Conservation (phyloP, 1,139 yeast genomes). For the Taphrina communis region DNA sequence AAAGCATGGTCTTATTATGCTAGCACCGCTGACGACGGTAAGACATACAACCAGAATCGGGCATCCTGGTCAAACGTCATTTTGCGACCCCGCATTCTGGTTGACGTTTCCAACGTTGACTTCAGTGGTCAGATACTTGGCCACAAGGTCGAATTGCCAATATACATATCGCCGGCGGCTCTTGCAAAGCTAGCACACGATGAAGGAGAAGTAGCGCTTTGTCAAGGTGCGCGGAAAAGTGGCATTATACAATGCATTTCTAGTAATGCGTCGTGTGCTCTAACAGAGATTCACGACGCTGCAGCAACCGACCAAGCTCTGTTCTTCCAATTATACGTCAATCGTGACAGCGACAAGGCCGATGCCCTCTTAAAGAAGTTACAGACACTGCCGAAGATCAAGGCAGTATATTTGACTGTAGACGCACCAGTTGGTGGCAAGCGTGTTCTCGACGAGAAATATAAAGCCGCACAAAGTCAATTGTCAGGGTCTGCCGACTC, state of each 20-base stretch:
- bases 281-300: conserved; percentile 72
- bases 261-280: conserved; percentile 74
- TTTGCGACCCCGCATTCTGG: conserved; percentile 59
- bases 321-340: conserved; percentile 74
- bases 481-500: conserved; percentile 45
- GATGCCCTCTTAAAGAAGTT: conserved; percentile 64
- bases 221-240: conserved; percentile 71
- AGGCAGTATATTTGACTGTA: conserved; percentile 77
- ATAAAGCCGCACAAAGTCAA: conserved; percentile 52
- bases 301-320: conserved; percentile 65
- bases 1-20: conserved; percentile 65
- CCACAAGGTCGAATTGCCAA: conserved; percentile 62
- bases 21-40: conserved; percentile 62
- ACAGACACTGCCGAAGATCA: conserved; percentile 53
- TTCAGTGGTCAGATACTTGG: conserved; percentile 58
- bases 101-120: conserved; percentile 56
- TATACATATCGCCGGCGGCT: conserved; percentile 81
- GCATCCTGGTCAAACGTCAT: conserved; percentile 57
- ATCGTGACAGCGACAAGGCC: conserved; percentile 63
- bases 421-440: conserved; percentile 89
- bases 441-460: conserved; percentile 65
- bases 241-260: conserved; percentile 81
- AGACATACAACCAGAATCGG: conserved; percentile 59
- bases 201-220: conserved; percentile 74
- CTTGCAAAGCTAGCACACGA: conserved; percentile 76